Evolutionary conservation across 2,329 filamentous ascomycete genomes (phyloP).

Genomic region (Fusarium camptoceras): DNA sequence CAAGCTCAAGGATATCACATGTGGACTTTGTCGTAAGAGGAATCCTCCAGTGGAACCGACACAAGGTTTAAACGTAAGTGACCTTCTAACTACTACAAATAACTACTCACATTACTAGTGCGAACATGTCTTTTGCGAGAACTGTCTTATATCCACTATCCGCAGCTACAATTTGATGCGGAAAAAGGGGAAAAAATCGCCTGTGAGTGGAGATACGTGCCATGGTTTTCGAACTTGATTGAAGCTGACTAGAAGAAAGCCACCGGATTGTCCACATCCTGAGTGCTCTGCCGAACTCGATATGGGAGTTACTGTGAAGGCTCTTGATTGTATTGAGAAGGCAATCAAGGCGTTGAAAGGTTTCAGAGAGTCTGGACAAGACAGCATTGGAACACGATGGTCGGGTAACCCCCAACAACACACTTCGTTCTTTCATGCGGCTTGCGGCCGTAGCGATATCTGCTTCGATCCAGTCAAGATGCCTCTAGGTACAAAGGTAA

Average conservation of each 20-base stretch:
- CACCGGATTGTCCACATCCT: neutral
- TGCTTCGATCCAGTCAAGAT: neutral
- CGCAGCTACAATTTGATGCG: too few species aligned
- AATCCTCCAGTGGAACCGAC: neutral
- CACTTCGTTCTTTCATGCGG: slow-evolving; percentile 41
- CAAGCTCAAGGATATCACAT: neutral
- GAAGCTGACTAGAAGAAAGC: neutral
- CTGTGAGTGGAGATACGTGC: too few species aligned
- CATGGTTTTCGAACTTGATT: too few species aligned
- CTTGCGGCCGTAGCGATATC: neutral
- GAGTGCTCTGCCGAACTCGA: neutral
- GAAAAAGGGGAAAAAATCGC: too few species aligned
- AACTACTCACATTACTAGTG: slow-evolving; percentile 48
- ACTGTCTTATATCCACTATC: too few species aligned
- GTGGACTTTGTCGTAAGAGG: slow-evolving; percentile 13
- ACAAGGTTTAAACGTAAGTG: slow-evolving; percentile 19
- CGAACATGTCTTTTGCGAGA: slow-evolving; percentile 48
- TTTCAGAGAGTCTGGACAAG: slow-evolving; percentile 41
- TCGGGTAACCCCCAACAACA: accelerated
- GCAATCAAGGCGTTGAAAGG: accelerated
- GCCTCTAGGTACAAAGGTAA: slow-evolving; percentile 50
- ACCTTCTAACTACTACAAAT: too few species aligned
- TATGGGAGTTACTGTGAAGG: neutral
- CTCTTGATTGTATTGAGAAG: neutral
- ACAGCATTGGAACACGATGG: slow-evolving; percentile 30